phyloP scores from a whole-genome alignment of 352 stramenopile genomes.

The Aphanomyces astaci region DNA sequence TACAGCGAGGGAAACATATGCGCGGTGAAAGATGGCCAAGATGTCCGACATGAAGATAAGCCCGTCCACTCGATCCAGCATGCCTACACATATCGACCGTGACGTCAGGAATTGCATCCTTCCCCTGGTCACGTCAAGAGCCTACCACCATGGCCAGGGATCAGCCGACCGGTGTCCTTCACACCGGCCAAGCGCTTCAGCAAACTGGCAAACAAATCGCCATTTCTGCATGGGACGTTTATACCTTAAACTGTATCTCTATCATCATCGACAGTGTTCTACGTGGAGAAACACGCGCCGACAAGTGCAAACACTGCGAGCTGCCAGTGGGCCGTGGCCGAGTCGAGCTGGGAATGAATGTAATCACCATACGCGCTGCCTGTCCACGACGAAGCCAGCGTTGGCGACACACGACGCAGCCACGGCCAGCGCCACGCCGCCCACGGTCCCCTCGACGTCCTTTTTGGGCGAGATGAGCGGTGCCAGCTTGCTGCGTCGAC shows the following conservation, averaged over 20 bases:
- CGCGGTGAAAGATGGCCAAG: constrained; percentile 28
- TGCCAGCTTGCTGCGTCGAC: constrained; percentile 72
- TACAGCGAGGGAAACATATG: neutral
- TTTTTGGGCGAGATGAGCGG: constrained; percentile 91
- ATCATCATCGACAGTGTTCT: constrained; percentile 40
- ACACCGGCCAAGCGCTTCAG: constrained; percentile 91
- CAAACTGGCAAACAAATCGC: constrained; percentile 92
- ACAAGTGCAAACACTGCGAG: constrained; percentile 74
- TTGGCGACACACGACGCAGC: constrained; percentile 46
- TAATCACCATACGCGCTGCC: constrained; percentile 30
- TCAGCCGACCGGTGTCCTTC: constrained; percentile 94
- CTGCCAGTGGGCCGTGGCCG: neutral
- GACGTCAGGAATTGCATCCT: too few species aligned
- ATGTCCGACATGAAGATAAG: constrained; percentile 85
- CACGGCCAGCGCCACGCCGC: constrained; percentile 44
- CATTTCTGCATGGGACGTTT: constrained; percentile 24
- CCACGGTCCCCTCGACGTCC: constrained; percentile 90
- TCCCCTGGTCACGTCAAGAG: too few species aligned
- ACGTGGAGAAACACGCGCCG: constrained; percentile 69
- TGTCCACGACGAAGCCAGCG: constrained; percentile 57
- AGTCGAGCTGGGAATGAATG: neutral
- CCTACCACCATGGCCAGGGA: constrained; percentile 92
- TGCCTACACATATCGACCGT: too few species aligned
- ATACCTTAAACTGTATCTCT: neutral
- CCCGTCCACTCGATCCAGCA: constrained; percentile 93